phyloP scores from a whole-genome alignment of 2,329 filamentous ascomycete genomes.

The Sporothrix sp. region DNA sequence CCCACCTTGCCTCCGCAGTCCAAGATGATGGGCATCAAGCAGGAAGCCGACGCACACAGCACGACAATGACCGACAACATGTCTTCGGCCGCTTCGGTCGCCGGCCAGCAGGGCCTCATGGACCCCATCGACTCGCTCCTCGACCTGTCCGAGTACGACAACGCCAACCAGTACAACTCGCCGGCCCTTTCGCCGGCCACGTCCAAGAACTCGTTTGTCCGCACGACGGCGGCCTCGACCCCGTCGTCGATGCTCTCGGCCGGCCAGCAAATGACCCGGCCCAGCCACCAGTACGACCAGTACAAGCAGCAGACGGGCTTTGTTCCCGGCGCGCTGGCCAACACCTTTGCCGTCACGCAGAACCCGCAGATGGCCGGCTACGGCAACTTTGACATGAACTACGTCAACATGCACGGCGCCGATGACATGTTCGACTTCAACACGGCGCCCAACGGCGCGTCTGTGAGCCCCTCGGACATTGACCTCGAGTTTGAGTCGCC shows the following conservation, averaged over 20 bases:
- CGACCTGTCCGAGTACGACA: slow-evolving; percentile 55
- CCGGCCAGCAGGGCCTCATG: slow-evolving; percentile 23
- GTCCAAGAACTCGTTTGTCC: slow-evolving; percentile 43
- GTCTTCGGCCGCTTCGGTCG: slow-evolving; percentile 26
- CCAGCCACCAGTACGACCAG: slow-evolving; percentile 89
- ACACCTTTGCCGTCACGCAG: slow-evolving; percentile 69
- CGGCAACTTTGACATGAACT: slow-evolving; percentile 37
- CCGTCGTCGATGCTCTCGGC: slow-evolving; percentile 44
- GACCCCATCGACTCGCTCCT: slow-evolving; percentile 48
- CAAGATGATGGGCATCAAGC: slow-evolving; percentile 14
- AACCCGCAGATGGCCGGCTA: slow-evolving; percentile 44
- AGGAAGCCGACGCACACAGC: slow-evolving; percentile 14
- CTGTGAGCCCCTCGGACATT: slow-evolving; percentile 51
- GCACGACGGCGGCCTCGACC: slow-evolving; percentile 32
- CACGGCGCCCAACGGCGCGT: slow-evolving; percentile 51
- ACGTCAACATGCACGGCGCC: slow-evolving; percentile 43
- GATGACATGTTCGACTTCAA: slow-evolving; percentile 66
- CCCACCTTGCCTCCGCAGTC: background rate
- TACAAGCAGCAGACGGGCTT: slow-evolving; percentile 95
- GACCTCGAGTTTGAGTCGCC: slow-evolving; percentile 60
- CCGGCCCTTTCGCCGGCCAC: slow-evolving; percentile 48
- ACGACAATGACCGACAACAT: slow-evolving; percentile 17
- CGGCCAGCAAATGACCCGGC: slow-evolving; percentile 57
- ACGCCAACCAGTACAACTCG: slow-evolving; percentile 45
- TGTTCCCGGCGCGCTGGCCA: slow-evolving; percentile 71